phyloP scores from a whole-genome alignment of 495 filamentous ascomycete genomes.

The Cladorrhinum samala region DNA sequence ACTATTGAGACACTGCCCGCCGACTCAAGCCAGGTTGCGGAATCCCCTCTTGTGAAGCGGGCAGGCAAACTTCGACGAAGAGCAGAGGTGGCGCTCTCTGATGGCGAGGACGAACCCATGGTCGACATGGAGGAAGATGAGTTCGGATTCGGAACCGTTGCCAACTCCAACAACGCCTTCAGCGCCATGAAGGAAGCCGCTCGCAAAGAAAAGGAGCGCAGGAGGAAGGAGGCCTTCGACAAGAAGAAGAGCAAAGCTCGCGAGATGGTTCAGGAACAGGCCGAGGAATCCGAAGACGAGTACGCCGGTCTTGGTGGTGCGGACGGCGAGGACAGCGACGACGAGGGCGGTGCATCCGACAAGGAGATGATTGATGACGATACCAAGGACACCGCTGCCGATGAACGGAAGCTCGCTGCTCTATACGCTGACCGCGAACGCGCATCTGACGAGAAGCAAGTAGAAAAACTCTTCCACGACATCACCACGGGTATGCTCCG shows the following conservation, averaged over 20 bases:
- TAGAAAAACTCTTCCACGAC: conserved; percentile 85
- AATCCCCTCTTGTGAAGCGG: conserved; percentile 56
- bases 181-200: conserved; percentile 67
- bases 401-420: conserved; percentile 76
- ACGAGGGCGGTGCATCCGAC: conserved; percentile 56
- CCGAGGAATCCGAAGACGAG: conserved; percentile 96
- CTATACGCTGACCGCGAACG: conserved; percentile 73
- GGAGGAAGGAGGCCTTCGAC: conserved; percentile 52
- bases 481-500: conserved; percentile 81
- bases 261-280: conserved; percentile 84
- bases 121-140: conserved; percentile 49
- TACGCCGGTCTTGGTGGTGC: conserved; percentile 90
- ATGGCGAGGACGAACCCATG: conserved; percentile 48
- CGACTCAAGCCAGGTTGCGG: conserved; percentile 32
- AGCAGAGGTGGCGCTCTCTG: conserved; percentile 27
- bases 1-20: conserved; percentile 65
- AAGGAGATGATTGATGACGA: conserved; percentile 87
- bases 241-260: conserved; percentile 85
- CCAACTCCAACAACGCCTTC: conserved; percentile 49
- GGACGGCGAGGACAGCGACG: conserved; percentile 77
- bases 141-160: conserved; percentile 21
- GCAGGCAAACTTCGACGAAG: conserved; percentile 54
- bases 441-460: conserved; percentile 69
- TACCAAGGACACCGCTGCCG: conserved; percentile 58
- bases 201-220: conserved; percentile 45